Conservation (phyloP, 768 basidiomycete genomes). For the Boletus coccyginus region DNA sequence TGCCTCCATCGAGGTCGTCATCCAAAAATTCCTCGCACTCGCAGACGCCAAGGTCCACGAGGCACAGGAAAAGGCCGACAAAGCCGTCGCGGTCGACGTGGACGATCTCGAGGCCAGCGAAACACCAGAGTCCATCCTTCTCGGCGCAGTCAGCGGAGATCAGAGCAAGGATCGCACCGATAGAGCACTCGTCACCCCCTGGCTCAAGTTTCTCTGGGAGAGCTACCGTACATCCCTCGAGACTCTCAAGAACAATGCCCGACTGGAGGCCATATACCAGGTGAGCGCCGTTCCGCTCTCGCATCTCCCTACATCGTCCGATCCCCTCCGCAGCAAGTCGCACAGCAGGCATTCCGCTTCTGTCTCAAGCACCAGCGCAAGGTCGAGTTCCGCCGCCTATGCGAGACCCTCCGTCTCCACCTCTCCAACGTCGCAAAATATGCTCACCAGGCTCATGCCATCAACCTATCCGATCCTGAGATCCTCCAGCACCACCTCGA, state of each 20-base stretch:
- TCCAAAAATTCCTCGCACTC: slow-evolving; percentile 79
- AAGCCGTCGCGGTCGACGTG: slow-evolving; percentile 72
- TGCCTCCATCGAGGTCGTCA: slow-evolving; percentile 86
- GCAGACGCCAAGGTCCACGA: slow-evolving; percentile 81
- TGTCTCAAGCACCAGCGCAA: slow-evolving; percentile 91
- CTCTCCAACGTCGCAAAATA: slow-evolving; percentile 94
- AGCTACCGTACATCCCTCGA: slow-evolving; percentile 94
- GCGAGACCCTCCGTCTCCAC: slow-evolving; percentile 94
- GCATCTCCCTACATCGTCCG: background rate
- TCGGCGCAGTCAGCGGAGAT: slow-evolving; percentile 86
- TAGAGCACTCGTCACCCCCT: slow-evolving; percentile 91
- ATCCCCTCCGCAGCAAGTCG: slow-evolving; percentile 65
- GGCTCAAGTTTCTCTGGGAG: slow-evolving; percentile 99
- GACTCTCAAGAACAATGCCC: slow-evolving; percentile 92
- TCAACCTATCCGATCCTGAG: slow-evolving; percentile 94
- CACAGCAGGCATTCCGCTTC: slow-evolving; percentile 96
- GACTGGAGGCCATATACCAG: slow-evolving; percentile 93
- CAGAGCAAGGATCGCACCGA: slow-evolving; percentile 95
- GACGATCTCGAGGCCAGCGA: slow-evolving; percentile 96
- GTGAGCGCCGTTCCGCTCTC: slow-evolving; percentile 39
- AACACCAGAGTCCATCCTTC: slow-evolving; percentile 88
- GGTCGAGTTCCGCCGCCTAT: slow-evolving; percentile 95
- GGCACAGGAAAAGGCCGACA: slow-evolving; percentile 84
- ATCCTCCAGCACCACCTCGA: slow-evolving; percentile 95
- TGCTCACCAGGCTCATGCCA: slow-evolving; percentile 87